Evolutionary conservation across 495 filamentous ascomycete species (phyloP), one percentile per base, ranked within the genome.

Genomic region (Xylaria curta): DNA sequence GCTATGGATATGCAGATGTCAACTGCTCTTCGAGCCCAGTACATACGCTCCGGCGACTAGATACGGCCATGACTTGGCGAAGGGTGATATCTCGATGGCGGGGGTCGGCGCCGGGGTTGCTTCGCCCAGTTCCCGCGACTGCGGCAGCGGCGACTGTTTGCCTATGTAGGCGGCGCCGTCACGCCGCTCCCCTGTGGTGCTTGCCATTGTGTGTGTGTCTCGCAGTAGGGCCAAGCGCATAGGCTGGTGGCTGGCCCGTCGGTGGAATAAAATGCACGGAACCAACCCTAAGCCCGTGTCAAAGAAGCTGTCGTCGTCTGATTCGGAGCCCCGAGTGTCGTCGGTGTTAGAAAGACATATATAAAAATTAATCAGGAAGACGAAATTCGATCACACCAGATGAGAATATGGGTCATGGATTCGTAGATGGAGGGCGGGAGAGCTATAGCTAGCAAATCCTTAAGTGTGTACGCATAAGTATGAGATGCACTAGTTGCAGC

Each of bases 31-130:
- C 21, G 13, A 3, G 58, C 1, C 26, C 19, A 31, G 64, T 66
- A 84, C 83, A 77, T 88, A 96, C 93, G 91, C 94, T 82, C 94
- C 94, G 40, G 94, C 94, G 62, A 97, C 87, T 69, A 97, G 89
- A 85, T 96, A 94, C 70, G 93, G 91, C 90, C 94, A 95, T 82
- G 93, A 92, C 79, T 94, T 95, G 47, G 86, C 87, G 66, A 91
- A 85, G 19, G 90, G 84, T 40, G 83, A 76, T 42, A 81, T 71
- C 72, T 82, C 77, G 47, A 76, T 75, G 15, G 73, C 75, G 76
- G 81, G 78, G 5, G 75, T 74, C 26, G 75, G 76, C 47, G 85
- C 78, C 0, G 89, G 87, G 26, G 86, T 76, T 8, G 87, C 82
- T 59, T 89, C 88, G 54, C 88, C 90, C 1, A 84, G 88, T 78